Conservation (phyloP, 192 early-diverging fungal genomes). For the Podila epigama region DNA sequence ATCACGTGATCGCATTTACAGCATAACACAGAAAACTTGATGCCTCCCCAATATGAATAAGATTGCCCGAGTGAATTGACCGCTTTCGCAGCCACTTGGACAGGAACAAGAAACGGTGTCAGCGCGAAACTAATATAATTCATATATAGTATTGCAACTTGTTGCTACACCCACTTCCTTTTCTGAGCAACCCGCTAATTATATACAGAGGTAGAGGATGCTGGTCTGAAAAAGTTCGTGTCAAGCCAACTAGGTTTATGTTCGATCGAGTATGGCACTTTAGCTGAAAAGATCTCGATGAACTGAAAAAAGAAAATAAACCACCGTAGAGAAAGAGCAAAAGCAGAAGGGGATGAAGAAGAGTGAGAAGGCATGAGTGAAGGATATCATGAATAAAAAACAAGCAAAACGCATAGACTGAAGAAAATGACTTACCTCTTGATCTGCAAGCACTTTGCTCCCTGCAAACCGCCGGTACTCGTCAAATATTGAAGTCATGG, state of each 20-base stretch:
- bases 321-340: neutral
- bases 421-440: slow-evolving; percentile 80
- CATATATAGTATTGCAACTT: too few relatives aligned
- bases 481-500: slow-evolving; percentile 96
- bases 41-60: too few relatives aligned
- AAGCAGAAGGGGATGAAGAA: neutral
- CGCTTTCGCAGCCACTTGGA: too few relatives aligned
- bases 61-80: too few relatives aligned
- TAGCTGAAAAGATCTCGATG: slow-evolving; percentile 61
- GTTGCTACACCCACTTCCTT: too few relatives aligned
- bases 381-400: neutral
- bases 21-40: too few relatives aligned
- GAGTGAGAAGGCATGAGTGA: neutral
- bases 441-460: slow-evolving; percentile 88
- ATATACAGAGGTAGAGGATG: too few relatives aligned
- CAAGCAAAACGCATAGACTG: neutral
- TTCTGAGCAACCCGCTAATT: too few relatives aligned
- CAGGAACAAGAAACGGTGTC: too few relatives aligned
- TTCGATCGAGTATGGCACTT: slow-evolving; percentile 53
- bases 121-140: too few relatives aligned
- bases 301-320: slow-evolving; percentile 39
- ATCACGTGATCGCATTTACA: too few relatives aligned
- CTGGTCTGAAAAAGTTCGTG: neutral
- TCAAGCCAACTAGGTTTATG: slow-evolving; percentile 60
- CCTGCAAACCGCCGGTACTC: slow-evolving; percentile 96